A percentile compares a stretch with the other conserved stretches of the same genome.
These are phyloP conservation scores for Penstemon davidsonii DNA, from an alignment of 257 asterid species.

Conservation along the genomic window DNA sequence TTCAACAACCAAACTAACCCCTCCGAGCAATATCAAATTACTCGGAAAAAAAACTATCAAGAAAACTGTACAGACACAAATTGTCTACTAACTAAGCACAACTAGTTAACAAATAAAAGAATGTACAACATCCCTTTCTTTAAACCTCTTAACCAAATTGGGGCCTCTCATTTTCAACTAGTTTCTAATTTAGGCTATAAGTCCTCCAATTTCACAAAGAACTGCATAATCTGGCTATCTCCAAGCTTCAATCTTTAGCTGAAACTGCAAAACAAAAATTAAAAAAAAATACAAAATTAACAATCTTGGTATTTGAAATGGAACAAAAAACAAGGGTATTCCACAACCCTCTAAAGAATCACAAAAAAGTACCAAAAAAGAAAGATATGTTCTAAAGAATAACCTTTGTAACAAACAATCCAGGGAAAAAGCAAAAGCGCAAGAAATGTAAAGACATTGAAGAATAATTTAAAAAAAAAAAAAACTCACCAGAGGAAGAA, in stretches of 20 bases:
- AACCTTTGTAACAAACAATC: constrained; percentile 35
- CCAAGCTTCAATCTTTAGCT: constrained; percentile 39
- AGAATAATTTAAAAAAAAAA: constrained; percentile 8
- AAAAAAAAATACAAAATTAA: constrained; percentile 23
- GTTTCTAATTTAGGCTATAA: constrained; percentile 34
- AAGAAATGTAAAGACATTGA: constrained; percentile 25
- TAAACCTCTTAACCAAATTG: constrained; percentile 37
- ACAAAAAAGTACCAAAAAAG: background rate
- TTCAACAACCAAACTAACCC: constrained; percentile 26
- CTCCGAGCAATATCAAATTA: constrained; percentile 63
- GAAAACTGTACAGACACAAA: constrained; percentile 30
- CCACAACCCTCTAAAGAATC: constrained; percentile 27
- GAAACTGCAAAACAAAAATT: constrained; percentile 18
- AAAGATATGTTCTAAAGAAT: constrained; percentile 30
- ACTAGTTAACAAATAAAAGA: constrained; percentile 35
- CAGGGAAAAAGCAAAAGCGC: constrained; percentile 29
- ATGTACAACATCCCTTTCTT: constrained; percentile 32
- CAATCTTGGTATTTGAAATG: constrained; percentile 31
- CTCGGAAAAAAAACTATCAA: constrained; percentile 43
- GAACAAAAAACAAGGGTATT: constrained; percentile 24
- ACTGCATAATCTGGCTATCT: constrained; percentile 35
- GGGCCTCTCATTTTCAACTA: constrained; percentile 62
- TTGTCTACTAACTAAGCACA: constrained; percentile 37
- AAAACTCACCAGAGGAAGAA: constrained; percentile 45
- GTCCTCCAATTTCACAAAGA: constrained; percentile 35